These are phyloP conservation scores for Diaporthe longicolla DNA, from an alignment of 2,329 filamentous ascomycete species.

Conservation along the genomic window DNA sequence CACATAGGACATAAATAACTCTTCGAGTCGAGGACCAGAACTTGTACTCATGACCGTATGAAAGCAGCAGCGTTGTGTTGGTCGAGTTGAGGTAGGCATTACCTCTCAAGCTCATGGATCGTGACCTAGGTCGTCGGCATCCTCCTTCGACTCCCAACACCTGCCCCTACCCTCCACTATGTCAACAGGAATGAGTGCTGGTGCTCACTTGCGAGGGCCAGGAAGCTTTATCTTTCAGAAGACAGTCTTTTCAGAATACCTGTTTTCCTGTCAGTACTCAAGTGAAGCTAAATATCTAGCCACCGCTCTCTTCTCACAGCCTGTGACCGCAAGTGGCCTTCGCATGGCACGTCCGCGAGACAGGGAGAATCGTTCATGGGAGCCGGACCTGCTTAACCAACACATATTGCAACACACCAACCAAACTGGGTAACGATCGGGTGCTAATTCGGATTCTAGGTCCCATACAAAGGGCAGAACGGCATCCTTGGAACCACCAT, in stretches of 20 bases:
- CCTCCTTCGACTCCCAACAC: background rate
- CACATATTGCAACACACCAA: background rate
- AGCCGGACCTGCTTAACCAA: background rate
- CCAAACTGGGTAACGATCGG: background rate
- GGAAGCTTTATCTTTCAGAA: background rate
- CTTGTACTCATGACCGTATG: background rate
- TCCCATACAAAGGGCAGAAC: background rate
- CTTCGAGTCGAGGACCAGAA: background rate
- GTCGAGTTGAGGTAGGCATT: conserved; percentile 21
- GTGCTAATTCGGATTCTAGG: conserved; percentile 11
- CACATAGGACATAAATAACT: background rate
- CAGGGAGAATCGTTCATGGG: background rate
- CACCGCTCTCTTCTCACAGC: background rate
- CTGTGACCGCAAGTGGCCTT: background rate
- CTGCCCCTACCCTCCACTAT: background rate
- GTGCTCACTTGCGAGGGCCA: background rate
- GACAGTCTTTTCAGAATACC: background rate
- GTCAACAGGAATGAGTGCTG: background rate
- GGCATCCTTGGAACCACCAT: background rate
- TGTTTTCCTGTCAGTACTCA: background rate
- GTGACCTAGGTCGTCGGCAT: background rate
- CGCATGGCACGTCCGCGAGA: background rate
- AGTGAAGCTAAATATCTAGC: background rate
- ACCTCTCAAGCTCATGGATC: background rate
- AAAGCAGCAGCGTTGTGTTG: conserved; percentile 8